Conservation (phyloP, 176 grass and related monocot species). For the Oryza punctata region DNA sequence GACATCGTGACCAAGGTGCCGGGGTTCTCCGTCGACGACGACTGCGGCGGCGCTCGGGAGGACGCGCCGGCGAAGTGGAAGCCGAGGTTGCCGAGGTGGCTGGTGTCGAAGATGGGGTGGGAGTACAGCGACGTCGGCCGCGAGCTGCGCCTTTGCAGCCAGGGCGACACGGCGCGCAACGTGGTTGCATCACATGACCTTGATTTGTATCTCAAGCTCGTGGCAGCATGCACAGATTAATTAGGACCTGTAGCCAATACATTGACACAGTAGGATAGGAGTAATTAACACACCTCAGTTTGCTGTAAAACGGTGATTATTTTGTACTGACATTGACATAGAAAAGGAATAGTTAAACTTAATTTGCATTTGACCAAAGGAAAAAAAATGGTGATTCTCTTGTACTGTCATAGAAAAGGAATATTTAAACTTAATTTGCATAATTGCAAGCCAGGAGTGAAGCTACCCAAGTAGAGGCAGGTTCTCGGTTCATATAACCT, state of each 20-base stretch:
- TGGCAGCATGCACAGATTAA: constrained; percentile 36
- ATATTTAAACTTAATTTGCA: too few relatives aligned
- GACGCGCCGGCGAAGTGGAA: neutral
- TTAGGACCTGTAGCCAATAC: too few relatives aligned
- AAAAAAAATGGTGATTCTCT: too few relatives aligned
- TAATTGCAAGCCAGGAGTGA: too few relatives aligned
- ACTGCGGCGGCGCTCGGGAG: neutral
- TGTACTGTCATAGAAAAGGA: too few relatives aligned
- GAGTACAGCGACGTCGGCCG: constrained; percentile 55
- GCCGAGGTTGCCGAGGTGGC: constrained; percentile 36
- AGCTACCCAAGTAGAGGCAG: too few relatives aligned
- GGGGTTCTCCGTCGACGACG: constrained; percentile 32
- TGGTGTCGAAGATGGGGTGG: constrained; percentile 51
- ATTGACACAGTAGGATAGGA: too few relatives aligned
- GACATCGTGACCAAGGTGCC: constrained; percentile 66
- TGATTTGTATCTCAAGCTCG: constrained; percentile 54
- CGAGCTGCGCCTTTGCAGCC: constrained; percentile 44
- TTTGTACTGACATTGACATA: neutral
- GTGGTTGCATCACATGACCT: constrained; percentile 54
- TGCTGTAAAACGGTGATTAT: neutral
- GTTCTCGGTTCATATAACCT: too few relatives aligned
- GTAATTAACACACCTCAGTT: too few relatives aligned
- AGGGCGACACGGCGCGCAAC: constrained; percentile 11
- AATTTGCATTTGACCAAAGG: too few relatives aligned
- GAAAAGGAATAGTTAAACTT: neutral